Conservation (phyloP, 1,284 basidiomycete genomes). For the Marasmius oreades region DNA sequence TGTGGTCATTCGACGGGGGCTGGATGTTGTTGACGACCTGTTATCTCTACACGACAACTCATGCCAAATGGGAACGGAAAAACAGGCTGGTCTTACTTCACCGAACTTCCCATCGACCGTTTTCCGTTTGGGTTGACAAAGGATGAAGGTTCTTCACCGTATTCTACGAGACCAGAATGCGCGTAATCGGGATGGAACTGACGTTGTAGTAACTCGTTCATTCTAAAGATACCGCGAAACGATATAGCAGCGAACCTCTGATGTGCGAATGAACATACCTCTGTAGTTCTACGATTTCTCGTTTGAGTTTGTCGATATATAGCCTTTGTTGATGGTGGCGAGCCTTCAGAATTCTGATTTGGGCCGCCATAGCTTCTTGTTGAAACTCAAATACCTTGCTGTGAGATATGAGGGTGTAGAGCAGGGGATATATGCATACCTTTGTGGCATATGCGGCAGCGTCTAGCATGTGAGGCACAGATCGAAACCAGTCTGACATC, state of each 20-base stretch:
- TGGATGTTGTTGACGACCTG: slow-evolving; percentile 44
- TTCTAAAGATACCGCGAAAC: slow-evolving; percentile 31
- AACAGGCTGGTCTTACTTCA: slow-evolving; percentile 36
- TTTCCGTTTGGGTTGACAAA: slow-evolving; percentile 57
- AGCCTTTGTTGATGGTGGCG: slow-evolving; percentile 50
- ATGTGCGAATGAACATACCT: slow-evolving; percentile 37
- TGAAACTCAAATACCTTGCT: slow-evolving; percentile 53
- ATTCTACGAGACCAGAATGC: slow-evolving; percentile 19
- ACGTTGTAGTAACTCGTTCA: slow-evolving; percentile 39
- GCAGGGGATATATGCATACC: slow-evolving; percentile 34
- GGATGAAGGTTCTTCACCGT: slow-evolving; percentile 29
- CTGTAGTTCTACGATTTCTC: slow-evolving; percentile 48
- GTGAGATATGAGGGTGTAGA: slow-evolving; percentile 7
- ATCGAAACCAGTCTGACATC: slow-evolving; percentile 76
- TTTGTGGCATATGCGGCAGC: slow-evolving; percentile 59
- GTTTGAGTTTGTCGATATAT: slow-evolving; percentile 46
- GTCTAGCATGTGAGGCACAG: slow-evolving; percentile 58
- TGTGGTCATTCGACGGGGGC: slow-evolving; percentile 48
- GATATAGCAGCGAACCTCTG: neutral
- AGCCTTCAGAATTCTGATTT: slow-evolving; percentile 57
- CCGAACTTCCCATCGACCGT: slow-evolving; percentile 46
- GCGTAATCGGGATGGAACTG: slow-evolving; percentile 5
- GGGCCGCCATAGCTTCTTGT: slow-evolving; percentile 66
- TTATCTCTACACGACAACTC: slow-evolving; percentile 8
- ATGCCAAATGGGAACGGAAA: neutral